Base-by-base conservation (phyloP, 306 rosid genomes). In the Begonia masoniana region DNA sequence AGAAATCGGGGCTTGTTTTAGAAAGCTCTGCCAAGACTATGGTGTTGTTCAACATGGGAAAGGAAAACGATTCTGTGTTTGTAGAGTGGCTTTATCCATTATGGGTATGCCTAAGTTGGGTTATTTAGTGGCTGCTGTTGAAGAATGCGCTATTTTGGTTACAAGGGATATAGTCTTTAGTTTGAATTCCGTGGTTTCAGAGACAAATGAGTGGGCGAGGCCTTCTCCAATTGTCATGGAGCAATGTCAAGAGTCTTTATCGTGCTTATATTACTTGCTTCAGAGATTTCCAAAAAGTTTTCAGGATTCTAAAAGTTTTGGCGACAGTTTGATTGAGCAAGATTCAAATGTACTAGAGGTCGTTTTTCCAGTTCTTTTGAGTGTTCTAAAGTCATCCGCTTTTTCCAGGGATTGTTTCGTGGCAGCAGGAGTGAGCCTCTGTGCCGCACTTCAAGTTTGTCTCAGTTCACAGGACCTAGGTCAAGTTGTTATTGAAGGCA, bases 141-240 rank as follows among this genome's bases (percentile, higher is more conserved):
- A 79, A 39, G 65, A 70, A 19, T 86, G 96, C 55, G 81, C 94
- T 10, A 58, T 78, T 46, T 49, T 83, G 62, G 75, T 83, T 0
- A 85, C 96, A 50, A 26, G 64, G 26, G 96, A 83, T 39, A 69
- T 69, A 0, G 75, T 81, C 47, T 50, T 55, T 3, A 70, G 94
- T 54, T 71, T 91, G 56, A 60, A 57, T 21, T 60, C 31, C 3
- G 78, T 83, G n/a, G 62, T 91, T 64, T 73, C 47, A 13, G 96
- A 86, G 78, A 75, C 78, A 0, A 56, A 51, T 62, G 80, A 60
- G 15, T 62, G 51, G 45, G 77, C 76, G 35, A 62, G 96, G 19
- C 96, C 99, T 54, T 91, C 99, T 1, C 95, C 99, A 10, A 76
- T 86, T 53, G 94, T 79, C 0, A 81, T 91, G 94, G 99, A 91